Evolutionary conservation across 805 yeast species (phyloP).

Genomic region (Ogataea populi-albae): DNA sequence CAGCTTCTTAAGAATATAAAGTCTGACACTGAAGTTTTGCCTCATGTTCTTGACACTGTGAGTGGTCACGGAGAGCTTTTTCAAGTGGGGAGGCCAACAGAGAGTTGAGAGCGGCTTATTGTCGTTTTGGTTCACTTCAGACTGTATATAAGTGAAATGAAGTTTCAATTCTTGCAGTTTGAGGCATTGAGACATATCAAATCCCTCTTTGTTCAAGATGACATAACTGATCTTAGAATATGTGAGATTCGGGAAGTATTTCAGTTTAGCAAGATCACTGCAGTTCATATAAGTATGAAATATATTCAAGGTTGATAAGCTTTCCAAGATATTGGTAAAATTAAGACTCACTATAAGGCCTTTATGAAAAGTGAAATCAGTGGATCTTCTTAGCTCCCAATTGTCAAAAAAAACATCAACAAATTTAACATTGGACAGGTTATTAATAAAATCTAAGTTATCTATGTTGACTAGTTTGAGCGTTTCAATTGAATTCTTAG

Average conservation of each 20-base stretch:
- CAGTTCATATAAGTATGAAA: conserved; percentile 31
- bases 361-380: conserved; percentile 24
- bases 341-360: conserved; percentile 24
- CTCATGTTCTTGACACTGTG: conserved; percentile 29
- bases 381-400: conserved; percentile 30
- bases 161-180: conserved; percentile 29
- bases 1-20: conserved; percentile 26
- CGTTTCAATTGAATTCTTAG: conserved; percentile 21
- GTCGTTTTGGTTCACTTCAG: conserved; percentile 11
- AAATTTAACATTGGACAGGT: conserved; percentile 21
- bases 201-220: conserved; percentile 27
- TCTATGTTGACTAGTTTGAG: conserved; percentile 31
- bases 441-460: conserved; percentile 27
- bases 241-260: conserved; percentile 28
- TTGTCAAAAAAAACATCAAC: conserved; percentile 32
- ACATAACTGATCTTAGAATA: conserved; percentile 31
- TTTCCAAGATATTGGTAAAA: conserved; percentile 14
- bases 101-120: conserved; percentile 14
- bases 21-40: conserved; percentile 28
- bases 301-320: conserved; percentile 26
- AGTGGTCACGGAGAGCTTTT: conserved; percentile 28
- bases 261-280: conserved; percentile 24
- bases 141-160: conserved; percentile 28
- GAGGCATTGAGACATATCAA: conserved; percentile 27
- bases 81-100: conserved; percentile 28